Conservation (phyloP, 2,329 filamentous ascomycete genomes). For the Penicillium sp. region DNA sequence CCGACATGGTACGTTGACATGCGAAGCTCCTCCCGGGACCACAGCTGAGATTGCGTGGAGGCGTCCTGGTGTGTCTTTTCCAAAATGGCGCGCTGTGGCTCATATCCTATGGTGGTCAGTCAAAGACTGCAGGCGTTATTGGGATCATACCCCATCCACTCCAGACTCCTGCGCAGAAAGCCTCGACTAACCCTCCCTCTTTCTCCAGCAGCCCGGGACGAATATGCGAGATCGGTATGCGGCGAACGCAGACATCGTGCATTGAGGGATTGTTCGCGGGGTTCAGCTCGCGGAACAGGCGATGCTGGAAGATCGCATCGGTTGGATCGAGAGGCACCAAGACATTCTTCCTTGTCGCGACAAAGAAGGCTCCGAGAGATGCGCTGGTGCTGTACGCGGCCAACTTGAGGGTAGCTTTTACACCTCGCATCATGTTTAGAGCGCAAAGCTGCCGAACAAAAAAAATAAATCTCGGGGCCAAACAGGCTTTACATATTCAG, state of each 20-base stretch:
- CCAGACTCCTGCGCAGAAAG: conserved; percentile 72
- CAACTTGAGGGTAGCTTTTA: conserved; percentile 41
- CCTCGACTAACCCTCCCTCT: conserved; percentile 64
- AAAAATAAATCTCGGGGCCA: too few relatives aligned
- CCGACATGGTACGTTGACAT: conserved; percentile 64
- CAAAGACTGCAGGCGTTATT: not conserved
- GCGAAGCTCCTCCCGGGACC: conserved; percentile 61
- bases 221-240: conserved; percentile 66
- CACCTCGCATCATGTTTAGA: not conserved
- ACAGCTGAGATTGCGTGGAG: conserved; percentile 64
- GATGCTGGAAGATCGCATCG: conserved; percentile 66
- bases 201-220: conserved; percentile 67
- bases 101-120: conserved; percentile 35
- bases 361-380: conserved; percentile 58
- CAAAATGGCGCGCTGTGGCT: conserved; percentile 62
- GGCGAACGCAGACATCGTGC: conserved; percentile 68
- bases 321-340: conserved; percentile 62
- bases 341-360: conserved; percentile 59
- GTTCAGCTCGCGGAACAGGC: conserved; percentile 64
- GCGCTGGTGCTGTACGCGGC: conserved; percentile 53
- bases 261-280: conserved; percentile 65
- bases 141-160: conserved; percentile 62
- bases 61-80: conserved; percentile 63
- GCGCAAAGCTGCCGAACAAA: too few relatives aligned
- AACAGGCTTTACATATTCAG: too few relatives aligned